These are phyloP conservation scores for Tremella fuciformis DNA, from an alignment of 768 basidiomycete genomes.

Conservation along the genomic window DNA sequence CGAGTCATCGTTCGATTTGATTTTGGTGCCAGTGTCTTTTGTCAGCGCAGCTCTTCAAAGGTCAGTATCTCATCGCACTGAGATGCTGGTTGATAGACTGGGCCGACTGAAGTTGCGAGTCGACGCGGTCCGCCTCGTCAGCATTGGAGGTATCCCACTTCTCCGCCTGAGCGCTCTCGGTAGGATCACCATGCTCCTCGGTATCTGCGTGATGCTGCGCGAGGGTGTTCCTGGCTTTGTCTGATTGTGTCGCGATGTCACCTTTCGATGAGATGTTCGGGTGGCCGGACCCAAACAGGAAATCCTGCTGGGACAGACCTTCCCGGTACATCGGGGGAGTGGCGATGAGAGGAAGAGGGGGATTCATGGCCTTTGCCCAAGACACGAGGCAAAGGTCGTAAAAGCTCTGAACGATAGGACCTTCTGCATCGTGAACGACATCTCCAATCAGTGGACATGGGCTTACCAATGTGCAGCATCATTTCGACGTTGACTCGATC, in stretches of 20 bases:
- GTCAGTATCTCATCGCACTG: slow-evolving; percentile 23
- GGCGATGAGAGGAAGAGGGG: slow-evolving; percentile 25
- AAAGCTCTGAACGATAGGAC: slow-evolving; percentile 63
- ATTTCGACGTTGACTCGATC: slow-evolving; percentile 53
- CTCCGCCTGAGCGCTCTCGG: slow-evolving; percentile 8
- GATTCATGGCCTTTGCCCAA: slow-evolving; percentile 54
- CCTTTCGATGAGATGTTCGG: slow-evolving; percentile 24
- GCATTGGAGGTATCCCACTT: slow-evolving; percentile 21
- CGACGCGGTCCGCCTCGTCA: slow-evolving; percentile 28
- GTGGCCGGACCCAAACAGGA: slow-evolving; percentile 22
- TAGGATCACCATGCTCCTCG: slow-evolving; percentile 11
- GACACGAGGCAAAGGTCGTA: slow-evolving; percentile 65
- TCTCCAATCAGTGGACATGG: neutral
- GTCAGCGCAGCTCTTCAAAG: no score
- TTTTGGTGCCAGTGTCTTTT: slow-evolving; percentile 28
- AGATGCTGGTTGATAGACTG: slow-evolving; percentile 24
- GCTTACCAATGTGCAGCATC: slow-evolving; percentile 60
- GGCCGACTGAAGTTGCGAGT: slow-evolving; percentile 53
- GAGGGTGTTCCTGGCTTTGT: slow-evolving; percentile 18
- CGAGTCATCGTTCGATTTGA: slow-evolving; percentile 20
- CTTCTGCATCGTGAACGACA: slow-evolving; percentile 53
- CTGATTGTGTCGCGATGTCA: slow-evolving; percentile 16
- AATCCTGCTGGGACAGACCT: slow-evolving; percentile 6
- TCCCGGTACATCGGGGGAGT: slow-evolving; percentile 14
- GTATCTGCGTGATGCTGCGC: slow-evolving; percentile 27